A percentile compares a stretch with the other conserved stretches of the same genome.
Evolutionary conservation across 257 asterid species (phyloP).

Genomic region (Gynochthodes officinalis): DNA sequence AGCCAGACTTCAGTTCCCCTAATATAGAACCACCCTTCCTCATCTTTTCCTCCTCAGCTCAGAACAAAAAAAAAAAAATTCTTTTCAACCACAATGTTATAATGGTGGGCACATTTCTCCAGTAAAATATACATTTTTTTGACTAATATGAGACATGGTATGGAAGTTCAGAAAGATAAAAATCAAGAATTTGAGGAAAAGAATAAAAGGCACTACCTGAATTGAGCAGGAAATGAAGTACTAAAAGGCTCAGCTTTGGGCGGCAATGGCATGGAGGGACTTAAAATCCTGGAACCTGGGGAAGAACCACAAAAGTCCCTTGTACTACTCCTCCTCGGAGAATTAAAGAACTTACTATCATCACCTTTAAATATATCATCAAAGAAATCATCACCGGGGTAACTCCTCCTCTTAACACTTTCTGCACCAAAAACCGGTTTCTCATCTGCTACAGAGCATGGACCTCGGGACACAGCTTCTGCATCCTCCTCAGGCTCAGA

Average conservation of each 20-base stretch:
- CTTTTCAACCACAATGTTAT: not conserved
- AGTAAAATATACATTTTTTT: not conserved
- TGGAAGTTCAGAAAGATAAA: not conserved
- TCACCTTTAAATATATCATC: slow-evolving; percentile 74
- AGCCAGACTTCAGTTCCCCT: not conserved
- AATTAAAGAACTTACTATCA: slow-evolving; percentile 27
- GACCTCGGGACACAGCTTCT: slow-evolving; percentile 3
- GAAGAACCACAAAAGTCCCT: slow-evolving; percentile 39
- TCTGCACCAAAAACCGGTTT: slow-evolving; percentile 77
- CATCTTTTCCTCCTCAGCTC: not conserved
- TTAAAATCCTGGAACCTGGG: slow-evolving; percentile 49
- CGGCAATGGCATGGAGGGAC: slow-evolving; percentile 55
- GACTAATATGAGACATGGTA: not conserved
- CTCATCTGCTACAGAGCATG: slow-evolving; percentile 37
- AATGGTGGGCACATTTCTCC: not conserved
- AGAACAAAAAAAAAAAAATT: not conserved
- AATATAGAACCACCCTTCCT: not conserved
- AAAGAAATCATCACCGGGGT: slow-evolving; percentile 51
- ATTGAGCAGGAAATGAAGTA: slow-evolving; percentile 52
- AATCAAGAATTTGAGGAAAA: not conserved
- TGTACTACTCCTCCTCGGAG: slow-evolving; percentile 45
- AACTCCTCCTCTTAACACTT: slow-evolving; percentile 34
- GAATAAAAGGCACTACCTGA: slow-evolving; percentile 40
- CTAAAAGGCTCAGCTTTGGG: slow-evolving; percentile 45
- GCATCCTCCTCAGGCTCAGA: slow-evolving; percentile 45